Evolutionary conservation across 2,329 filamentous ascomycete species (phyloP).

Genomic region (Pezicula neosporulosa): DNA sequence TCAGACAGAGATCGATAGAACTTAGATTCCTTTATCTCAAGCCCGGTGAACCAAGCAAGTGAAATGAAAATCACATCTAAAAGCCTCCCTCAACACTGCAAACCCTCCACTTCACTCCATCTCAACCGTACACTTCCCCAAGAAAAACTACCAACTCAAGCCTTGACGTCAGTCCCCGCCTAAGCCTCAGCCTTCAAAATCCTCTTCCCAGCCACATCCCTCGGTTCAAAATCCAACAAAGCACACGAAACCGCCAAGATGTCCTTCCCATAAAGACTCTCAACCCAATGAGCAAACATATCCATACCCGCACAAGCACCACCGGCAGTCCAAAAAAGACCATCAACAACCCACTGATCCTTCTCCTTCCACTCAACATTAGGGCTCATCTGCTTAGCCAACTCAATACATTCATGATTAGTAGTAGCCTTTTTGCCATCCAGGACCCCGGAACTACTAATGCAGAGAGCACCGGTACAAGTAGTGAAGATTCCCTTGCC

Average conservation of each 20-base stretch:
- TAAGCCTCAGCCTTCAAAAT: neutral
- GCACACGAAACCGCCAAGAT: constrained; percentile 9
- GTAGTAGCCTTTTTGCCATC: constrained; percentile 40
- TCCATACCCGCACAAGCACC: constrained; percentile 42
- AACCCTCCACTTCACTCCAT: too few species aligned
- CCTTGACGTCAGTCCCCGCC: neutral
- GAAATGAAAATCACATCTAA: too few species aligned
- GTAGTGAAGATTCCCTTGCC: constrained; percentile 34
- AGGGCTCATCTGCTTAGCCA: constrained; percentile 29
- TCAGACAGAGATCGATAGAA: neutral
- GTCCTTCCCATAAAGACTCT: constrained; percentile 17
- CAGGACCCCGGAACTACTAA: constrained; percentile 33
- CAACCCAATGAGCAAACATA: constrained; percentile 25
- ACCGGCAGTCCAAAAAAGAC: constrained; percentile 42
- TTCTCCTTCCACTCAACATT: constrained; percentile 40
- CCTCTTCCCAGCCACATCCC: constrained; percentile 28
- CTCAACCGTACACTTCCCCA: too few species aligned
- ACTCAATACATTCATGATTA: constrained; percentile 33
- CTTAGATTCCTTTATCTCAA: neutral
- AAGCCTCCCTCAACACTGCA: too few species aligned
- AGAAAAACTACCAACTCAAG: neutral
- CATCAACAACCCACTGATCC: constrained; percentile 41
- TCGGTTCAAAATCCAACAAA: constrained; percentile 20
- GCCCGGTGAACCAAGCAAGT: too few species aligned
- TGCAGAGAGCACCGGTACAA: constrained; percentile 33